Evolutionary conservation across 257 asterid species (phyloP), one percentile per base, ranked within the genome.

Genomic region (Vinca minor): DNA sequence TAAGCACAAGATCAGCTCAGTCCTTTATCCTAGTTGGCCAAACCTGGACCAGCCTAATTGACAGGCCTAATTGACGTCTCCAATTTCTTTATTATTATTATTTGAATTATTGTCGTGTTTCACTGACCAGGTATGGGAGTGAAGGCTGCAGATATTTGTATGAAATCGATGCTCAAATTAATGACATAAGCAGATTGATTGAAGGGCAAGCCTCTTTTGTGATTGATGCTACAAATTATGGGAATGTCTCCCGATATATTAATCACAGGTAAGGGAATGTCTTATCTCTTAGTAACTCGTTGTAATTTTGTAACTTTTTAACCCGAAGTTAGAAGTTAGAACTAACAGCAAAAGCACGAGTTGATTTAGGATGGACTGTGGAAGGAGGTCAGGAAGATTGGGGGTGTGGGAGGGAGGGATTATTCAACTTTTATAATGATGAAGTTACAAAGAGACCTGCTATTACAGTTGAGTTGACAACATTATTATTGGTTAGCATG

Each of bases 171-270:
- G 83, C 88, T 75, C 85, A 73, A 64, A 74, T 82, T 23, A 85
- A 85, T 71, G 97, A 87, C 76, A 78, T 93, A 85, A 81, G 88
- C 86, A 86, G 94, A 78, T 77, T 93, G 81, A 75, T 85, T 8
- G 97, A 87, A 75, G 97, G 84, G 70, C 88, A 85, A 67, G 83
- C 56, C 39, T 77, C 92, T 6, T 85, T 78, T 69, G 94, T 84
- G 60, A 84, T 93, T 50, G 99, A 93, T 72, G 83, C 97, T 47
- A 93, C 91, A 45, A 83, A 80, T 66, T 81, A 83, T 68, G 99
- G 99, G 73, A 93, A 90, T 61, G 82, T 93, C 70, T 85, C 99
- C 17, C 96, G 99, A 31, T 89, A 85, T 82, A 87, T 93, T 75
- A 93, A 93, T 78, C 97, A 93, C 81, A 85, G 98, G 98, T 92